phyloP scores from a whole-genome alignment of 1,284 basidiomycete genomes.

The Sporisorium reilianum region DNA sequence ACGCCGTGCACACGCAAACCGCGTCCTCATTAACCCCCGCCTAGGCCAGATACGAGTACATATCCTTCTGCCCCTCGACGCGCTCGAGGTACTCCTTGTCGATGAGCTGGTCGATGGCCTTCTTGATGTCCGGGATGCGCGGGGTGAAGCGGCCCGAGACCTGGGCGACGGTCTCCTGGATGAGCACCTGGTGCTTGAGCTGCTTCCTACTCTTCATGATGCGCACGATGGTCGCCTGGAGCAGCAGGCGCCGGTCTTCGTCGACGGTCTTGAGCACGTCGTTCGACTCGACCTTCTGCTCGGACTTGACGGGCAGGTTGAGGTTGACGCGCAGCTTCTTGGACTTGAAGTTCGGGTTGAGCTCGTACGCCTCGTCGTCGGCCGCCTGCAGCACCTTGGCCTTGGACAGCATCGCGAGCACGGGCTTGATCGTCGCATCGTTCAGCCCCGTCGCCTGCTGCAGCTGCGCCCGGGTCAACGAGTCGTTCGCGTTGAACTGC shows the following conservation, averaged over 20 bases:
- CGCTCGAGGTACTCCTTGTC: conserved; percentile 99
- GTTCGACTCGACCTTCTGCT: conserved; percentile 88
- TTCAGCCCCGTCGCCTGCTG: conserved; percentile 84
- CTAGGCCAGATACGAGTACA: conserved; percentile 60
- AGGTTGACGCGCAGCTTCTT: conserved; percentile 88
- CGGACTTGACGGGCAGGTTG: conserved; percentile 92
- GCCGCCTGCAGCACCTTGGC: conserved; percentile 82
- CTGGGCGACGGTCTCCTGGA: conserved; percentile 92
- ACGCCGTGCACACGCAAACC: too few species aligned
- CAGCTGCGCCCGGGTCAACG: conserved; percentile 83
- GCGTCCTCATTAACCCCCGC: too few species aligned
- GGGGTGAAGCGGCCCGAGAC: conserved; percentile 89
- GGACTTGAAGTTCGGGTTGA: conserved; percentile 81
- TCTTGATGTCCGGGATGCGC: conserved; percentile 85
- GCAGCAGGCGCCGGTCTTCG: conserved; percentile 95
- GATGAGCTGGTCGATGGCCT: conserved; percentile 94
- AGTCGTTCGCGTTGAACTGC: conserved; percentile 90
- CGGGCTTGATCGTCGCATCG: conserved; percentile 85
- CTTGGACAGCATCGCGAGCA: conserved; percentile 86
- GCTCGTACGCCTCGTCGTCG: conserved; percentile 80
- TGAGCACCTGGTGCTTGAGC: conserved; percentile 93
- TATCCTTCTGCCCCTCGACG: conserved; percentile 76
- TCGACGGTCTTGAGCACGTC: conserved; percentile 96
- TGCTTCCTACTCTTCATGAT: conserved; percentile 98
- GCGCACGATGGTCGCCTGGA: conserved; percentile 96